Base-by-base conservation (phyloP, 176 grass and related monocot genomes). In the Coix lacrymajobi region DNA sequence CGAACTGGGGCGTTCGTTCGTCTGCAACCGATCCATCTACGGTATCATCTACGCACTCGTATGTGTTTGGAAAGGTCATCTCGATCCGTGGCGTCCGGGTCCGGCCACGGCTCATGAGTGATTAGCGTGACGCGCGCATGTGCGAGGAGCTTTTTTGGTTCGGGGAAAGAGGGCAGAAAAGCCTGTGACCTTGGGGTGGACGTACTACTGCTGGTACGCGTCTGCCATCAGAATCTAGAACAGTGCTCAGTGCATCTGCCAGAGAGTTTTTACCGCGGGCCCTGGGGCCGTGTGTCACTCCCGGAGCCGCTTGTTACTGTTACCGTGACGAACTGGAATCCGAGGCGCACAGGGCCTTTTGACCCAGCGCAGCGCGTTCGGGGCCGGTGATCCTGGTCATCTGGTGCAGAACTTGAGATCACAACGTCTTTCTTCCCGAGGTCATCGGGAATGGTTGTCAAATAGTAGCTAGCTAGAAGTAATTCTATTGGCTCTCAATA, bases 141-240 rank as follows among this genome's bases (percentile, higher is more conserved):
- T 89, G 76, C 46, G 19, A 6, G 5, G n/a, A n/a, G 22, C 38
- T 10, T 28, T 79, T 61, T 58, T 58, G 58, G 58, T 29, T 64
- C 61, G 13, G 28, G 22, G 29, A n/a, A 22, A 19, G 0, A 0
- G 24, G 24, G 58, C 58, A 62, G 26, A 64, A 66, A 48, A 24
- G 40, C 19, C 61, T n/a, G 62, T 5, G 77, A 71, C 66, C 11
- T 26, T 20, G 60, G 76, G 67, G 15, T 28, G 68, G 68, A 71
- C 25, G 11, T 51, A 51, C 19, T 43, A 40, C 11, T 66, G 44
- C 37, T 11, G 1, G 13, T 36, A 33, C 3, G 5, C 75, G 38
- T 87, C 72, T 62, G n/a, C n/a, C 79, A 7, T 78, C 82, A 70
- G 87, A 89, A 85, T 85, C 82, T 89, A 71, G 14, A 85, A 85